Percentiles rank a stretch among this genome's conserved stretches.
These are phyloP conservation scores for Arabis hirsuta DNA, from an alignment of 345 rosid species.

Conservation along the genomic window DNA sequence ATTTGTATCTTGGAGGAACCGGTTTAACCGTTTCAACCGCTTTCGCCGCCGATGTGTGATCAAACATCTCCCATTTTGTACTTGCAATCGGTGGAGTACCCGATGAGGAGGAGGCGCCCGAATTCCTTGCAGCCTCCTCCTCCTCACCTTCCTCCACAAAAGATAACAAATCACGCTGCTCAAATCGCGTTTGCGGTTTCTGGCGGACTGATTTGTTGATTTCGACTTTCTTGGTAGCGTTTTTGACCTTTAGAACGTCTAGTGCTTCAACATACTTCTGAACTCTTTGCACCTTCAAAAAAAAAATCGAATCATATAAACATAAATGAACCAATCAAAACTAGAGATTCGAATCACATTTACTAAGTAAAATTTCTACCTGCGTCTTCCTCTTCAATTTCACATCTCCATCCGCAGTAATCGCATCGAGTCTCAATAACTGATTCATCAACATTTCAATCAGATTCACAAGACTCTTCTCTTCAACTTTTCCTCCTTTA, in stretches of 20 bases:
- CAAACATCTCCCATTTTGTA: slow-evolving; percentile 89
- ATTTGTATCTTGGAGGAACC: slow-evolving; percentile 72
- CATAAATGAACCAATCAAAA: neutral
- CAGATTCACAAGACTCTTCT: slow-evolving; percentile 66
- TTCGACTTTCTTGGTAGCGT: slow-evolving; percentile 52
- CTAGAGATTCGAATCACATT: neutral
- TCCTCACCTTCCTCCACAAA: slow-evolving; percentile 44
- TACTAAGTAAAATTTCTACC: slow-evolving; percentile 42
- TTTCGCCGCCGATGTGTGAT: slow-evolving; percentile 52
- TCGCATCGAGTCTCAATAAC: slow-evolving; percentile 83
- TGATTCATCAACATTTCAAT: slow-evolving; percentile 93
- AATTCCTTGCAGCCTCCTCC: slow-evolving; percentile 46
- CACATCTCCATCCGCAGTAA: slow-evolving; percentile 83
- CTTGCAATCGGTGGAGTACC: slow-evolving; percentile 60
- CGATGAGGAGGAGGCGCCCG: slow-evolving; percentile 45
- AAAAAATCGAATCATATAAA: slow-evolving; percentile 2
- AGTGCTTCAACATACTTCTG: slow-evolving; percentile 89
- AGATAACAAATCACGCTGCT: slow-evolving; percentile 43
- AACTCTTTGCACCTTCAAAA: slow-evolving; percentile 78
- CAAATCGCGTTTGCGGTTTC: slow-evolving; percentile 42
- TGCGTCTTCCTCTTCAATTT: slow-evolving; percentile 96
- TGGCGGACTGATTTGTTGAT: slow-evolving; percentile 48
- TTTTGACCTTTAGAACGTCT: slow-evolving; percentile 81
- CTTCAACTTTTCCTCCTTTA: slow-evolving; percentile 85
- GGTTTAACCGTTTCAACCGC: slow-evolving; percentile 43